Base-by-base conservation (phyloP, 768 basidiomycete species). In the Jaapia argillacea region DNA sequence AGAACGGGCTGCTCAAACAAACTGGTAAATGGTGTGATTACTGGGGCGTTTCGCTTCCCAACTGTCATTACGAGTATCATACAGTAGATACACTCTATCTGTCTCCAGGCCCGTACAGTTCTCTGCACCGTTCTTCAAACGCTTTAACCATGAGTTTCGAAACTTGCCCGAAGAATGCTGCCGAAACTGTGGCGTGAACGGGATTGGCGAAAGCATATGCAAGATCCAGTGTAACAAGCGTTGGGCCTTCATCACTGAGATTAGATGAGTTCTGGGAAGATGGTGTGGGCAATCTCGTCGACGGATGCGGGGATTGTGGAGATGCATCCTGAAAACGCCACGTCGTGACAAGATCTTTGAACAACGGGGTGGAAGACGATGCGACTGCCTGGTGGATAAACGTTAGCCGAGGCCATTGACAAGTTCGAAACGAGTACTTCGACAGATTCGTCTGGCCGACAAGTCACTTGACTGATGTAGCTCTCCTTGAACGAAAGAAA, bases 91-190 rank as follows among this genome's bases (percentile, higher is more conserved):
- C n/a, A n/a, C n/a, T n/a, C n/a, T n/a, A n/a, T n/a, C n/a, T n/a
- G 10, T 33, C 10, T 33, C 10, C 10, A 33, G 10, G 28, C 4
- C 87, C 85, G 53, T 91, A 92, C 4, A 94, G 67, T 41, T 72
- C 65, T 44, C 69, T 36, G 59, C 90, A 94, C 22, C 92, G 74
- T 49, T 82, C 71, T 64, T 97, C 92, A 53, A 99, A 99, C 1
- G 93, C 92, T 42, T 81, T 67, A 20, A 97, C 81, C 90, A 96
- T 97, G 62, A 83, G 71, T 51, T 76, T 77, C 3, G 87, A 86
- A 4, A 96, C 81, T 56, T 85, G 79, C 6, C 85, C 85, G 57
- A 97, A 88, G 58, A 97, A 91, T 3, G 79, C 67, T 18, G 81
- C 72, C 3, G 88, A 86, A n/a, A 93, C 71, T 4, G 79, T 73